These are phyloP conservation scores for Ophiostoma quercus DNA, from an alignment of 2,329 filamentous ascomycete species.

Conservation along the genomic window DNA sequence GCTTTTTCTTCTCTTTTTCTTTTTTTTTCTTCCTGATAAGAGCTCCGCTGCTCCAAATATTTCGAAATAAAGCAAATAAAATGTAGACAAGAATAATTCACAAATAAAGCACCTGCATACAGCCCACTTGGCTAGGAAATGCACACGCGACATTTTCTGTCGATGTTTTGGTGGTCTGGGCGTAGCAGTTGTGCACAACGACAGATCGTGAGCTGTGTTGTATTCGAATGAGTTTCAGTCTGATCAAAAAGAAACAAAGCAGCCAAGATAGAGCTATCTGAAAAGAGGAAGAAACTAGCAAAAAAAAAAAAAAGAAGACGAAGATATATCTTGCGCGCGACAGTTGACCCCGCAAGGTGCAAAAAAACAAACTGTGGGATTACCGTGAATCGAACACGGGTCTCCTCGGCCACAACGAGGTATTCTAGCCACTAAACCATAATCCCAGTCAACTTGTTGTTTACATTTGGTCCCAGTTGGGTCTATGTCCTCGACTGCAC, in stretches of 20 bases:
- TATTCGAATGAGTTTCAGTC: too few relatives aligned
- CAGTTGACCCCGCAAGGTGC: too few relatives aligned
- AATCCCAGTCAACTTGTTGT: conserved; percentile 17
- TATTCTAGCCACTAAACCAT: conserved; percentile 29
- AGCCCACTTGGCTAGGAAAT: conserved; percentile 1
- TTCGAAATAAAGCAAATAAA: conserved; percentile 2
- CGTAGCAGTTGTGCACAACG: too few relatives aligned
- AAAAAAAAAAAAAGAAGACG: neutral
- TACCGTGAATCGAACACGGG: conserved; percentile 29
- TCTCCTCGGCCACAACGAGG: conserved; percentile 28
- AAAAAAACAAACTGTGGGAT: conserved; percentile 22
- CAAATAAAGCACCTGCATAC: neutral
- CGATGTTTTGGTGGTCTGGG: too few relatives aligned
- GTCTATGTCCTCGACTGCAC: neutral
- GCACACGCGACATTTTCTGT: conserved; percentile 9
- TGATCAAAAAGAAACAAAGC: too few relatives aligned
- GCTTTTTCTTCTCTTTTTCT: neutral
- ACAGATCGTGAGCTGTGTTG: too few relatives aligned
- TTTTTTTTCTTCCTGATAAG: neutral
- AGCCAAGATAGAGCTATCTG: neutral
- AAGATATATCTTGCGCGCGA: neutral
- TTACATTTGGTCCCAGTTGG: neutral
- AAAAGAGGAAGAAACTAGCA: neutral
- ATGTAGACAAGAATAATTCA: neutral
- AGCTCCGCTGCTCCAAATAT: conserved; percentile 9